Percentiles rank a stretch among this genome's conserved stretches.
phyloP scores from a whole-genome alignment of 495 filamentous ascomycete species.

The Immersiella caudata region DNA sequence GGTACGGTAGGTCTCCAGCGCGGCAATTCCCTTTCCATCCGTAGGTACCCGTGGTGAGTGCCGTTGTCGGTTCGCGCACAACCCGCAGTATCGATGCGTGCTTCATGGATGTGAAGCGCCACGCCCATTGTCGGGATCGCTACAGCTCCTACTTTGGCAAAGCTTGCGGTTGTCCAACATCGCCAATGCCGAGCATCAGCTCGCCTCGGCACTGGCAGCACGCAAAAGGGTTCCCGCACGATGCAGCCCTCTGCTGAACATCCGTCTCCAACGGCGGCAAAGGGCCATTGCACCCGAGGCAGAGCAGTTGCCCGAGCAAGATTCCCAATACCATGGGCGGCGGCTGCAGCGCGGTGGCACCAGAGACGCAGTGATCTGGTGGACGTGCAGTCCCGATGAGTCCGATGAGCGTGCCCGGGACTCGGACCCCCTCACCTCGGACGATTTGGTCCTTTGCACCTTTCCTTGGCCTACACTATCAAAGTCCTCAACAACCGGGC shows the following conservation, averaged over 20 bases:
- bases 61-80: background rate
- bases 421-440: background rate
- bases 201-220: slow-evolving; percentile 3
- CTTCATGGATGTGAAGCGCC: background rate
- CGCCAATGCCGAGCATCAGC: slow-evolving; percentile 1
- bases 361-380: slow-evolving; percentile 13
- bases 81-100: background rate
- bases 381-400: slow-evolving; percentile 8
- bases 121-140: background rate
- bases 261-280: slow-evolving; percentile 2
- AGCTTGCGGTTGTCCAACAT: slow-evolving; percentile 15
- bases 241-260: background rate
- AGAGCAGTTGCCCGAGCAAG: background rate
- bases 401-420: background rate
- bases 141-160: background rate
- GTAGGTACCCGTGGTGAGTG: background rate
- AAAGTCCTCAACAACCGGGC: background rate
- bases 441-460: background rate
- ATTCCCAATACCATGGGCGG: slow-evolving; percentile 30
- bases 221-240: background rate
- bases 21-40: slow-evolving; percentile 20
- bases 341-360: slow-evolving; percentile 20
- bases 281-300: background rate
- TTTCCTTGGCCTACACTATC: background rate
- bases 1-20: slow-evolving; percentile 24